Evolutionary conservation across 164 flowering plant genomes (phyloP).

Genomic region (Aristolochia fimbriata): DNA sequence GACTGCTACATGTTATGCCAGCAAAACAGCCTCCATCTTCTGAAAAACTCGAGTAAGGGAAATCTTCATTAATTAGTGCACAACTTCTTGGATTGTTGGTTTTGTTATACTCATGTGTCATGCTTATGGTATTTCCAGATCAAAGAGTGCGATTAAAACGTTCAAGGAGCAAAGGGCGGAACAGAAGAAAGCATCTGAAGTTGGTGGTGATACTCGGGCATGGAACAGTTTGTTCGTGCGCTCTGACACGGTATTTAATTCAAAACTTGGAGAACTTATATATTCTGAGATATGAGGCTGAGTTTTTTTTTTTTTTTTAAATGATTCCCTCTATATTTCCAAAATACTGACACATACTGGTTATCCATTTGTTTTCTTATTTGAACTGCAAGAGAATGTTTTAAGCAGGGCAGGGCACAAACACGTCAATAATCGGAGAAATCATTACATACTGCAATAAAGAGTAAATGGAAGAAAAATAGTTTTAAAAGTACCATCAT

Average conservation of each 20-base stretch:
- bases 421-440: too few relatives aligned
- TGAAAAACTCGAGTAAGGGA: slow-evolving; percentile 49
- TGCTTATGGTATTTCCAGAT: slow-evolving; percentile 15
- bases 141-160: slow-evolving; percentile 31
- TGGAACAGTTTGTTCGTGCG: slow-evolving; percentile 94
- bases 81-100: background rate
- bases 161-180: slow-evolving; percentile 68
- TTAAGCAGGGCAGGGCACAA: too few relatives aligned
- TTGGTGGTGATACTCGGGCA: slow-evolving; percentile 75
- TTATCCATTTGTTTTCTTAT: too few relatives aligned
- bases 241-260: slow-evolving; percentile 58
- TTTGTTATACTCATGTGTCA: background rate
- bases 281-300: too few relatives aligned
- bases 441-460: too few relatives aligned
- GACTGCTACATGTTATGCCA: slow-evolving; percentile 79
- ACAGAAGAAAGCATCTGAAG: slow-evolving; percentile 76
- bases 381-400: too few relatives aligned
- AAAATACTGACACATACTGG: too few relatives aligned
- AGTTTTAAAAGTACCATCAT: too few relatives aligned
- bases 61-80: background rate
- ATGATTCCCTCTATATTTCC: too few relatives aligned
- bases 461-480: too few relatives aligned
- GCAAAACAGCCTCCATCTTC: slow-evolving; percentile 42
- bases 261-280: too few relatives aligned
- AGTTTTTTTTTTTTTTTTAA: too few relatives aligned